Evolutionary conservation across 352 stramenopile genomes (phyloP).

Genomic region (Globisporangium mamillatum): DNA sequence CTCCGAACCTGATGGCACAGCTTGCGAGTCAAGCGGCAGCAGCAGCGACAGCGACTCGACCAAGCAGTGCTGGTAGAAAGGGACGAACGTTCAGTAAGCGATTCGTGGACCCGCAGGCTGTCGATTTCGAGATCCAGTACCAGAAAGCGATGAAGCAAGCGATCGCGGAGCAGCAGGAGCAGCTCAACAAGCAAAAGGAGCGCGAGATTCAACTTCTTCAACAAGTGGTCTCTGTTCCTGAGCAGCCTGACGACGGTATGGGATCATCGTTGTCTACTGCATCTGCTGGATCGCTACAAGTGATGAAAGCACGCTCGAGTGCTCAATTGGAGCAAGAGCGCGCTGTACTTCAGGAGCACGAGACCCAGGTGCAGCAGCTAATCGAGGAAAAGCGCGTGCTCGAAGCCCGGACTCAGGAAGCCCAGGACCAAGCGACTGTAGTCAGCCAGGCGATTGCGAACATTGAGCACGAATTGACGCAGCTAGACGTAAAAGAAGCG

Average conservation of each 20-base stretch:
- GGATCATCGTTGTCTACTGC: neutral
- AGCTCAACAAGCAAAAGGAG: slow-evolving; percentile 36
- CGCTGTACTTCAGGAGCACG: slow-evolving; percentile 30
- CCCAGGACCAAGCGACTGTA: slow-evolving; percentile 21
- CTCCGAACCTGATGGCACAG: slow-evolving; percentile 31
- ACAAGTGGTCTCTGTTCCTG: slow-evolving; percentile 41
- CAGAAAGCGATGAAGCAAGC: slow-evolving; percentile 51
- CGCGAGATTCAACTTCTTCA: slow-evolving; percentile 53
- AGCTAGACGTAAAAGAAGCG: slow-evolving; percentile 34
- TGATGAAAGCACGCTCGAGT: slow-evolving; percentile 3
- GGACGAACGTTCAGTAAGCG: slow-evolving; percentile 2
- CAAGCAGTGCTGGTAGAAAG: neutral
- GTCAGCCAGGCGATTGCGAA: slow-evolving; percentile 30
- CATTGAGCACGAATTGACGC: slow-evolving; percentile 38
- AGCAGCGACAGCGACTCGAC: slow-evolving; percentile 20
- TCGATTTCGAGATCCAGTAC: slow-evolving; percentile 66
- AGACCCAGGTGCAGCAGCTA: slow-evolving; percentile 33
- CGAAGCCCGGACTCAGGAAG: slow-evolving; percentile 28
- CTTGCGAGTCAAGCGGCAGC: slow-evolving; percentile 47
- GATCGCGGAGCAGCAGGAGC: slow-evolving; percentile 40
- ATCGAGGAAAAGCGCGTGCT: slow-evolving; percentile 47
- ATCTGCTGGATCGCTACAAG: neutral
- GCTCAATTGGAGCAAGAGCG: slow-evolving; percentile 11
- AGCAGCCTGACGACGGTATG: slow-evolving; percentile 8
- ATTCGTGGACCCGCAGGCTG: slow-evolving; percentile 22